Base-by-base conservation (phyloP, 2,329 filamentous ascomycete genomes). In the Colletotrichum lini region DNA sequence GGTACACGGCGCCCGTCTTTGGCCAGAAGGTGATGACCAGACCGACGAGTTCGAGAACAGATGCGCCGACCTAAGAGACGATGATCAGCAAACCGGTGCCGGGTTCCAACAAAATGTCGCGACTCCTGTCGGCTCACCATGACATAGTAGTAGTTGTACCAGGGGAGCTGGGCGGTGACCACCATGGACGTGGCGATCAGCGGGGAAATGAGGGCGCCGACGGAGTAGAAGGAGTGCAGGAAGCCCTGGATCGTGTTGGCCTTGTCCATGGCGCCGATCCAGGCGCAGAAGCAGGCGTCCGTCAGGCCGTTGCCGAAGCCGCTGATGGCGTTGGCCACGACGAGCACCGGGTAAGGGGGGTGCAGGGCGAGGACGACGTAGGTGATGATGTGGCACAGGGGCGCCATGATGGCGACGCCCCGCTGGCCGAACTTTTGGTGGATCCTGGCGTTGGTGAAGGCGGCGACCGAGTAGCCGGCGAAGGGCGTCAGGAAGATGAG, bases 121-220 rank as follows among this genome's bases (percentile, higher is more conserved):
- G 5, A n/a, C 5, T 23, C 12, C 61, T n/a, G n/a, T 80, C 75
- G 15, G 30, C 85, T 83, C 83, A 92, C 88, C 90, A 93, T 92
- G 66, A 93, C 81, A 76, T 93, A 93, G 76, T 93, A 94, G 77
- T 90, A 94, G 3, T 83, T 85, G 75, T 91, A 93, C 92, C 92
- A 94, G 0, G 85, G 85, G 72, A 90, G 65, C 1, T 80, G 75
- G 0, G 84, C 88, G 63, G 87, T 88, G 0, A 90, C 90, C 40
- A 94, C 88, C 85, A 94, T 88, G 0, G 85, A 87, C 0, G 92
- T 93, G 0, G 91, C 91, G 66, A 93, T 87, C 2, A 93, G 78
- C 0, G 91, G 92, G 4, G 89, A 84, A 2, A 93, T 81, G 0
- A 92, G 85, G 0, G 90, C 92, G 0, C 92, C 92, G 0, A 92